Percentiles rank a stretch among this genome's conserved stretches.
These are phyloP conservation scores for Annona squamosa DNA, from an alignment of 164 flowering plant species.

Conservation along the genomic window DNA sequence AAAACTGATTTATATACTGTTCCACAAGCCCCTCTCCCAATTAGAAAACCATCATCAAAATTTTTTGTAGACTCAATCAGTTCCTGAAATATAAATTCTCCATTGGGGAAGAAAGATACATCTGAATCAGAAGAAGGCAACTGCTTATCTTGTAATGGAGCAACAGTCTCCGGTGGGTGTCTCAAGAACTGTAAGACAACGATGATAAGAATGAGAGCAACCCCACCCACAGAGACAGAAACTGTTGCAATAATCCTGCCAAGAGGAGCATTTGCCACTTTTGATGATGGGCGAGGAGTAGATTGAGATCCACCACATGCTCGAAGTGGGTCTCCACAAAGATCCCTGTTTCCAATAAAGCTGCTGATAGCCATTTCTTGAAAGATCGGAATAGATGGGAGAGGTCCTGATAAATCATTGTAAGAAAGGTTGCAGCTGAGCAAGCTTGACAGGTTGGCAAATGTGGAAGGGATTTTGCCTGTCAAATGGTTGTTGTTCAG, in stretches of 20 bases:
- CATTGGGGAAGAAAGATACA: constrained; percentile 2
- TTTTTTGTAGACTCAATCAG: constrained; percentile 32
- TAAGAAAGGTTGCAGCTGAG: constrained; percentile 43
- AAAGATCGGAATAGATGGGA: constrained; percentile 18
- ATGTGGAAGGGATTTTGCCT: constrained; percentile 6
- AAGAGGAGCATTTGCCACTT: not conserved
- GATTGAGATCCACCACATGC: constrained; percentile 3
- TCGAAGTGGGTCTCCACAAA: constrained; percentile 13
- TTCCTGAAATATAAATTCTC: constrained; percentile 18
- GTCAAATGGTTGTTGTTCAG: constrained; percentile 9
- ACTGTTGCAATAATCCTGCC: not conserved
- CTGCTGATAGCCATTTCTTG: constrained; percentile 13
- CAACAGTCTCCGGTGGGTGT: constrained; percentile 9
- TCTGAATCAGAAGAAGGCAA: not conserved
- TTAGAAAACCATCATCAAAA: constrained; percentile 17
- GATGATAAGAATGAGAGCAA: constrained; percentile 4
- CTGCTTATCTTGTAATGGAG: constrained; percentile 15
- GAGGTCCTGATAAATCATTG: constrained; percentile 50
- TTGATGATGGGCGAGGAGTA: not conserved
- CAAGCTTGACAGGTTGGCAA: constrained; percentile 6
- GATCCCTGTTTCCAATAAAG: constrained; percentile 16
- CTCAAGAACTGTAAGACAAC: not conserved
- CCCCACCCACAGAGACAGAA: constrained; percentile 1
- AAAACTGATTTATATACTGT: constrained; percentile 45
- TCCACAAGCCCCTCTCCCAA: constrained; percentile 58